phyloP scores from a whole-genome alignment of 2,329 filamentous ascomycete species.

The Talaromyces sp. region DNA sequence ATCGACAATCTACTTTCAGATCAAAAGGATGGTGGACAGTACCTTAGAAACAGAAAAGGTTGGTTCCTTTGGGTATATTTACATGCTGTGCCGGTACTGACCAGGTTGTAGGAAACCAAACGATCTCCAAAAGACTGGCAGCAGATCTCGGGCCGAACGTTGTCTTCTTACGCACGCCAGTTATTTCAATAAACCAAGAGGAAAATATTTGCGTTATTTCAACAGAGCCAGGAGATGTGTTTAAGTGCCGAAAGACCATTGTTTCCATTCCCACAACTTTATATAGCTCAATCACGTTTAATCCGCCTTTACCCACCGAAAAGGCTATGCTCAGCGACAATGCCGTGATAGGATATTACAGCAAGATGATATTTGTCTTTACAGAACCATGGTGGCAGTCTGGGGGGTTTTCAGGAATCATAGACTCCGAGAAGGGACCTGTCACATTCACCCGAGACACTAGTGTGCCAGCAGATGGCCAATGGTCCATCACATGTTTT shows the following conservation, averaged over 20 bases:
- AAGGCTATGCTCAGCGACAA: conserved; percentile 31
- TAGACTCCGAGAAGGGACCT: conserved; percentile 51
- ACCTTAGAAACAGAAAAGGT: conserved; percentile 51
- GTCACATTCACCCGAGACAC: conserved; percentile 52
- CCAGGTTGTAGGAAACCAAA: conserved; percentile 32
- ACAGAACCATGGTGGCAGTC: conserved; percentile 43
- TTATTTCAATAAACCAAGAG: not conserved
- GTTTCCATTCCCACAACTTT: conserved; percentile 55
- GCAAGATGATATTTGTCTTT: conserved; percentile 48
- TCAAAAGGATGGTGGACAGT: conserved; percentile 55
- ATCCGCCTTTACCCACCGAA: conserved; percentile 40
- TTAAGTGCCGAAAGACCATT: conserved; percentile 41
- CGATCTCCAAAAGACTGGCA: conserved; percentile 44
- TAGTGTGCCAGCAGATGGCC: conserved; percentile 25
- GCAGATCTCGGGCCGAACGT: conserved; percentile 25
- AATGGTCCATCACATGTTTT: conserved; percentile 46
- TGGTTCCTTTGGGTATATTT: not conserved
- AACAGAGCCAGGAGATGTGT: conserved; percentile 3
- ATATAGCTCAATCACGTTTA: conserved; percentile 51
- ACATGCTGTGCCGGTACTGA: not conserved
- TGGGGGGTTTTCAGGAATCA: conserved; percentile 50
- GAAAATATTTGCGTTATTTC: conserved; percentile 2
- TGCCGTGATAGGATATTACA: conserved; percentile 40
- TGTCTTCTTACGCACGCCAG: not conserved
- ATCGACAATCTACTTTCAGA: conserved; percentile 57